Evolutionary conservation across 1,139 yeast genomes (phyloP).

Genomic region (Arxiozyma slooffiae): DNA sequence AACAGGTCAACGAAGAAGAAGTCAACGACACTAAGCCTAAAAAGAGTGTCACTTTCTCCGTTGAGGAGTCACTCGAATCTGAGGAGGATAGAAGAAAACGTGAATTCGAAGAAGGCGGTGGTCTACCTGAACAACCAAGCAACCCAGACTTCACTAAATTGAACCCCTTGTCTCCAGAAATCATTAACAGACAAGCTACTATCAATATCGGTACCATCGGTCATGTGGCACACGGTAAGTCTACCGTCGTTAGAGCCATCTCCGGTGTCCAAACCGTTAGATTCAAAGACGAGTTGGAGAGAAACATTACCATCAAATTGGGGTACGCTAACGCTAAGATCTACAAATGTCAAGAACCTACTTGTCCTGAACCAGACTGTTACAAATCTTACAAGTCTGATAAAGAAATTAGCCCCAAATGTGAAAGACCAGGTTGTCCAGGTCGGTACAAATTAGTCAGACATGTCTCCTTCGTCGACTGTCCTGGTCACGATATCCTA

Average conservation of each 20-base stretch:
- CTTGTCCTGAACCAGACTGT: conserved; percentile 90
- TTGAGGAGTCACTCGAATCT: conserved; percentile 46
- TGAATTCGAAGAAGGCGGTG: conserved; percentile 97
- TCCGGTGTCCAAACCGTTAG: conserved; percentile 98
- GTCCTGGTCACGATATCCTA: conserved; percentile 99
- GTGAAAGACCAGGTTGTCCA: conserved; percentile 73
- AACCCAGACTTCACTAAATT: conserved; percentile 70
- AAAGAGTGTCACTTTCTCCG: conserved; percentile 82
- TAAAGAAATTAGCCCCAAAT: conserved; percentile 87
- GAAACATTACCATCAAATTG: conserved; percentile 95
- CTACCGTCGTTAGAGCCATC: conserved; percentile 96
- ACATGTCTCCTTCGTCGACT: conserved; percentile 97
- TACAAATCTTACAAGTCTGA: conserved; percentile 90
- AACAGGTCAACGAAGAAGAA: too few species aligned
- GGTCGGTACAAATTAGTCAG: conserved; percentile 86
- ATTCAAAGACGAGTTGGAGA: conserved; percentile 95
- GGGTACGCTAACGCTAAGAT: conserved; percentile 99
- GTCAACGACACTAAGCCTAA: too few species aligned
- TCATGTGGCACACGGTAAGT: conserved; percentile 98
- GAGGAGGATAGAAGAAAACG: conserved; percentile 61
- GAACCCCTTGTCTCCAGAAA: conserved; percentile 87
- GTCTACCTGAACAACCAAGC: conserved; percentile 91
- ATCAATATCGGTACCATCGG: conserved; percentile 98
- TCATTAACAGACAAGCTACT: conserved; percentile 97
- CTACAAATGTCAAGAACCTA: conserved; percentile 80